Base-by-base conservation (phyloP, 2,329 filamentous ascomycete genomes). In the Karstenula rhodostoma region DNA sequence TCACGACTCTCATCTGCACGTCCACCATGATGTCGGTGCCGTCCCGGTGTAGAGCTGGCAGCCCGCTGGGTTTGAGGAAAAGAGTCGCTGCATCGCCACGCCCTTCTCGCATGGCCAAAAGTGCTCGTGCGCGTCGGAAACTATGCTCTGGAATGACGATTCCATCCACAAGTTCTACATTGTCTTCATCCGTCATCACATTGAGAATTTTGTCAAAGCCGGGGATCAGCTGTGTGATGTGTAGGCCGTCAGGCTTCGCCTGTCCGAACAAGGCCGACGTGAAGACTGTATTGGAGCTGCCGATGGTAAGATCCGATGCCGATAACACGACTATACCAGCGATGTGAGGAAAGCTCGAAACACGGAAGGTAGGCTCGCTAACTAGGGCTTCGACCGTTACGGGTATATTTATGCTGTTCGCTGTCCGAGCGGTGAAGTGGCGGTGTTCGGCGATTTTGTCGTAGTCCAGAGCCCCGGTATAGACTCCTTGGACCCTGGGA, bases 281-380 rank as follows among this genome's bases (percentile, higher is more conserved):
- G 73, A 99, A 98, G 22, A 96, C 94, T 3, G 93, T 92, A 77
- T 99, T 99, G 9, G 94, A 95, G 79, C 94, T 97, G 73, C 91
- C 91, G 70, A 99, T 91, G 52, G 87, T 87, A 65, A 98, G 84
- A 0, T 86, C 88, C 32, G 88, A 82, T 1, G 94, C 90, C n/a
- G 91, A 90, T 13, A 99, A 84, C 9, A 99, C 94, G 73, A 99
- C 89, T 71, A 99, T 97, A 51, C 95, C 95, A 57, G 95, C 95
- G 78, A 99, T 97, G 74, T 99, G 94, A 17, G 95, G 95, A 66
- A 97, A 96, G 73, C 93, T 97, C 17, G 94, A 97, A 46, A 99
- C 87, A 54, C 92, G 89, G 65, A 99, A 85, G 66, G 92, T 89
- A 19, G 87, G 85, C 67, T 89, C 84, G 44, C 86, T 88, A 35